Evolutionary conservation across 2,329 filamentous ascomycete genomes (phyloP), one percentile per base, ranked within the genome.

Genomic region (Monilinia laxa): DNA sequence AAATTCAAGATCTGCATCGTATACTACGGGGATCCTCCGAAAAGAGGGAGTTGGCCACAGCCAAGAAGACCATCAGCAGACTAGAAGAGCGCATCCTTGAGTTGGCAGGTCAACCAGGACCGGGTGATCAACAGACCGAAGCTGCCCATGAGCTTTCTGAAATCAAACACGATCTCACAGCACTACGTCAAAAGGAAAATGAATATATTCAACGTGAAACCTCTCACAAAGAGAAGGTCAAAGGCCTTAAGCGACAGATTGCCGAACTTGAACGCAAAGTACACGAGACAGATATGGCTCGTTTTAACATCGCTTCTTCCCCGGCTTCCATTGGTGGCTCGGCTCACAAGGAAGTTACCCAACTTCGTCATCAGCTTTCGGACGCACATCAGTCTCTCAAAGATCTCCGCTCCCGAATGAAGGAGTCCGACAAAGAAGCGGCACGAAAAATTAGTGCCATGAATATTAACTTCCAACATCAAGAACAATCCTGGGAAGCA

Each of bases 241-340:
- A 88, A 68, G 80, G 81, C 25, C 83, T 90, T 67, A 90, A 89
- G 75, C 82, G 84, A 58, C 84, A 88, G 67, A 83, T 92, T 59
- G 80, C 83, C 2, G 86, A 90, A 47, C 82, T 92, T 20, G 89
- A 92, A 75, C 84, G 84, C 52, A 85, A 89, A 67, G 80, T 89
- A 5, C 87, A 90, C 70, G 87, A 92, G 67, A 81, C 84, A 7
- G 83, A 87, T 66, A 81, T 87, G 52, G 83, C 83, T 23, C 81
- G 80, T 14, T 74, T 86, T 35, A 76, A 79, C 28, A 70, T 72
- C 47, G 81, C 82, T 16, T 81, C 82, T 3, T 81, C 81, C 40
- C 79, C 77, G 31, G 79, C 81, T 2, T 85, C 84, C 11, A 45
- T 76, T n/a, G 79, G 79, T 58, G 81, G 81, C n/a, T 84, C 84